Conservation (phyloP, 2,329 filamentous ascomycete species). For the Tolypocladium guangdongense region DNA sequence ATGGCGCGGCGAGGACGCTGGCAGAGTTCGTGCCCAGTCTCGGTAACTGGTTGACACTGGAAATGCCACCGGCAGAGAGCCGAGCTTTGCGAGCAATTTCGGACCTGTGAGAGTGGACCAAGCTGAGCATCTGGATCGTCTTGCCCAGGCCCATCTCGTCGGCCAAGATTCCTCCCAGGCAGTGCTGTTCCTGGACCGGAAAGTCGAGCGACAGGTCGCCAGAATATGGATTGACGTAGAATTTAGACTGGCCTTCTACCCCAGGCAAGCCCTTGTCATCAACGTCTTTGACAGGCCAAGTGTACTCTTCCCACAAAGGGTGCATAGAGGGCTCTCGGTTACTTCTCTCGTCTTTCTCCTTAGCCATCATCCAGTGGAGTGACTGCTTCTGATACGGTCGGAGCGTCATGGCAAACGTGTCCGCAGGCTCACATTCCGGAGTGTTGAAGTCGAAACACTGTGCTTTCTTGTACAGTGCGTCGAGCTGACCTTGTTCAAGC, state of each 20-base stretch:
- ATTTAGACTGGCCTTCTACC: slow-evolving; percentile 56
- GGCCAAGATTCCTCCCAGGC: slow-evolving; percentile 82
- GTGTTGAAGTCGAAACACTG: slow-evolving; percentile 95
- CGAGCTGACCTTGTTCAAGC: slow-evolving; percentile 89
- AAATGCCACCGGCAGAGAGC: slow-evolving; percentile 14
- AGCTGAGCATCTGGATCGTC: slow-evolving; percentile 94
- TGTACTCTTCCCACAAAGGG: slow-evolving; percentile 92
- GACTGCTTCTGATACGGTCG: slow-evolving; percentile 94
- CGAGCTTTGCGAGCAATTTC: slow-evolving; percentile 33
- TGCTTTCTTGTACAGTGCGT: slow-evolving; percentile 87
- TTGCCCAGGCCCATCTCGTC: slow-evolving; percentile 98
- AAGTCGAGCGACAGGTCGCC: slow-evolving; percentile 89
- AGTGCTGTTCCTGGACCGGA: slow-evolving; percentile 87
- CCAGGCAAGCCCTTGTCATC: slow-evolving; percentile 65
- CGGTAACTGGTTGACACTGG: slow-evolving; percentile 49
- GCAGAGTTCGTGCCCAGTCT: slow-evolving; percentile 47
- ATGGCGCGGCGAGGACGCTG: slow-evolving; percentile 58
- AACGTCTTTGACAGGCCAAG: slow-evolving; percentile 78
- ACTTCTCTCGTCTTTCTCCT: slow-evolving; percentile 70
- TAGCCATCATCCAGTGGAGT: slow-evolving; percentile 89
- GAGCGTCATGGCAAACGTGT: slow-evolving; percentile 71
- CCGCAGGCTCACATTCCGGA: slow-evolving; percentile 71
- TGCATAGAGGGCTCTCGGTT: slow-evolving; percentile 78
- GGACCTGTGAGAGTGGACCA: slow-evolving; percentile 75
- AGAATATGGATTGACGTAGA: slow-evolving; percentile 96